Conservation (phyloP, 345 rosid genomes). For the Corymbia maculata region DNA sequence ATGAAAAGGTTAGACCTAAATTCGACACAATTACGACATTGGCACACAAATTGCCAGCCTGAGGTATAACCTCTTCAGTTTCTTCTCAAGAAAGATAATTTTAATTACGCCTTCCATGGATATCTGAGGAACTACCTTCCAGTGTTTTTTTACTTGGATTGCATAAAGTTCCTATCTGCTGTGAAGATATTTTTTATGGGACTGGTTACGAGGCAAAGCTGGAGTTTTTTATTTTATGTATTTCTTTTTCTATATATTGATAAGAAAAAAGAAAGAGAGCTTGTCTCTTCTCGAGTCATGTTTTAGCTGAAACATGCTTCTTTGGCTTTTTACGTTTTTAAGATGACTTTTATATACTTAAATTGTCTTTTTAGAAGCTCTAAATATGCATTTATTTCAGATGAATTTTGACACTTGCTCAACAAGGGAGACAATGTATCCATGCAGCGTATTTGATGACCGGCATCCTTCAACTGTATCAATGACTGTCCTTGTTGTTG, state of each 20-base stretch:
- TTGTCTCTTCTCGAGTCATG: not conserved
- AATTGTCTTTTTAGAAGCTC: not conserved
- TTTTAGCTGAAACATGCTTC: not conserved
- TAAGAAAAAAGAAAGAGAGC: not conserved
- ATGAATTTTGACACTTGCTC: conserved; percentile 90
- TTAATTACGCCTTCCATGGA: not conserved
- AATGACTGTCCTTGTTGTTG: conserved; percentile 99
- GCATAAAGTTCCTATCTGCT: not conserved
- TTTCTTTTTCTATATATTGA: not conserved
- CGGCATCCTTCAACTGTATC: conserved; percentile 94
- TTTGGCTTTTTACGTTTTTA: not conserved
- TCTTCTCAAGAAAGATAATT: not conserved
- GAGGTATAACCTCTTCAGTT: not conserved
- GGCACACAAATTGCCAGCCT: not conserved
- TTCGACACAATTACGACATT: not conserved
- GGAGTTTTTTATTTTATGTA: not conserved
- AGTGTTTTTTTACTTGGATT: not conserved
- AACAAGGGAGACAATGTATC: conserved; percentile 75
- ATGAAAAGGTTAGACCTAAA: not conserved
- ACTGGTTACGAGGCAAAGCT: not conserved
- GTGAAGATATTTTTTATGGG: not conserved
- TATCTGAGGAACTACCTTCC: not conserved
- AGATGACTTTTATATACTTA: not conserved
- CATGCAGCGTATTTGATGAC: conserved; percentile 90
- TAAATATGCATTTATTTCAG: conserved; percentile 28